Base-by-base conservation (phyloP, 768 basidiomycete species). In the Russula brevipes region DNA sequence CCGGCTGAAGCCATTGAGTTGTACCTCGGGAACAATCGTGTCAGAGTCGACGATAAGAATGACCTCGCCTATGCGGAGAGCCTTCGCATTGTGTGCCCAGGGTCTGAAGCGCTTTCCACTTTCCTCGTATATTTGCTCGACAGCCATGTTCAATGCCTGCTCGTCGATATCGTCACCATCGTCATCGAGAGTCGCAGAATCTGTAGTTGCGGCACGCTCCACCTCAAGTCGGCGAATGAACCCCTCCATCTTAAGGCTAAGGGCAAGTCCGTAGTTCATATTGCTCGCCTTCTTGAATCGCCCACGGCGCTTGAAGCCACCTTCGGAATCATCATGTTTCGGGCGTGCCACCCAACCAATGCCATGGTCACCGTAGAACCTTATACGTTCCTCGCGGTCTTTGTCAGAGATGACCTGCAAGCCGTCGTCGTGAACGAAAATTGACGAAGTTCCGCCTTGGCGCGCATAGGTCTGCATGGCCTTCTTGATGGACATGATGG, bases 241-340 rank as follows among this genome's bases (percentile, higher is more conserved):
- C 61, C 79, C 78, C 70, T 84, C 83, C 66, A 83, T 72, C 57
- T 84, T 81, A 33, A 91, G 77, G 5, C 85, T 87, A 5, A 92
- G 78, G n/a, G 85, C 75, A 19, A 81, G 78, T 0, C 82, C 91
- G 69, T 88, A 93, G 72, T 95, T 96, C 87, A 95, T 86, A 74
- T 96, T 96, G 16, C 85, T 87, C 1, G 92, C 92, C 75, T 96
- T 96, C 79, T 96, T 96, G 81, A 96, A 96, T 24, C 91, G 83
- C 46, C 91, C 92, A 35, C 89, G 88, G 53, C 91, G 88, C 64
- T 87, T 81, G 78, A 83, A 91, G 1, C 88, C 89, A 70, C 85
- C 84, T 17, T 82, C 74, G 2, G 75, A 73, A 66, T 75, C 75
- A 45, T 81, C 81, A 72, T 92, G 90, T 60, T 80, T 79, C 1